phyloP scores from a whole-genome alignment of 257 asterid species.

The Rauvolfia tetraphylla region DNA sequence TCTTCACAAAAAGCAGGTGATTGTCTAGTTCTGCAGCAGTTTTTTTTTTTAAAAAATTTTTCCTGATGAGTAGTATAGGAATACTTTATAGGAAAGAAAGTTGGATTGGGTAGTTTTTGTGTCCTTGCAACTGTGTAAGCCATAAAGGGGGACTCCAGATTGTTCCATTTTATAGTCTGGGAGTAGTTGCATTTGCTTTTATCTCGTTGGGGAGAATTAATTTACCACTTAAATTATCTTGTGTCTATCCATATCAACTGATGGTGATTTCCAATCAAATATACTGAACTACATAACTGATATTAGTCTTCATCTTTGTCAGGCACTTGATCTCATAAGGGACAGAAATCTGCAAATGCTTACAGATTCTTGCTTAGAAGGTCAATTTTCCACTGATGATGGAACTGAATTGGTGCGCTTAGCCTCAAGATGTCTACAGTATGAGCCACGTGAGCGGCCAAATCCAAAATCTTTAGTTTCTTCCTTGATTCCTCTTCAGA shows the following conservation, averaged over 20 bases:
- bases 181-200: neutral
- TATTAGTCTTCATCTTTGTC: neutral
- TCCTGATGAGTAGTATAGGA: neutral
- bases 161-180: neutral
- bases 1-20: neutral
- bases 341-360: constrained; percentile 50
- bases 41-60: neutral
- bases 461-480: constrained; percentile 64
- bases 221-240: neutral
- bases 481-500: constrained; percentile 70
- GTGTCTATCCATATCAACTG: neutral
- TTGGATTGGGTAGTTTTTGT: neutral
- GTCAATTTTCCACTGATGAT: constrained; percentile 77
- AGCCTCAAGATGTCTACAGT: constrained; percentile 94
- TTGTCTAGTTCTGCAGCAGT: neutral
- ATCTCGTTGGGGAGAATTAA: neutral
- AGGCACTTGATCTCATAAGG: constrained; percentile 51
- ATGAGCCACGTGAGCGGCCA: constrained; percentile 91
- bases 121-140: neutral
- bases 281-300: neutral
- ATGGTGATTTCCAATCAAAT: neutral
- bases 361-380: constrained; percentile 73
- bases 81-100: neutral
- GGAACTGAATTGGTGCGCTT: constrained; percentile 82
- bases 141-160: neutral